These are phyloP conservation scores for Leishmania arabica DNA, from an alignment of 208 protist species.

Conservation along the genomic window DNA sequence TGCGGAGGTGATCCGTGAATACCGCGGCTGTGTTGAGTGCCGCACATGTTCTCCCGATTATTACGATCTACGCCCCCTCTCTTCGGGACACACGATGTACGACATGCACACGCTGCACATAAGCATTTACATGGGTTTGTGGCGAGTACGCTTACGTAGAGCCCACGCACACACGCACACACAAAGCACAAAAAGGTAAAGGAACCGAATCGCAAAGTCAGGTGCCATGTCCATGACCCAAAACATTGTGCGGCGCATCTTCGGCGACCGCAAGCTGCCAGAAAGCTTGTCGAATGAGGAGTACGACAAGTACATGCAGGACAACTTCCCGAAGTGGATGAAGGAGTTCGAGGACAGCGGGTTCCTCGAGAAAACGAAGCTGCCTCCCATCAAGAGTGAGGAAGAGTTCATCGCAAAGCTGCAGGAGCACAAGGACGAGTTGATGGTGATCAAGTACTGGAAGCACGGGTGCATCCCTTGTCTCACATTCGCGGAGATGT, in stretches of 20 bases:
- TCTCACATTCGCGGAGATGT: constrained; percentile 91
- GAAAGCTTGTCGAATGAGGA: constrained; percentile 72
- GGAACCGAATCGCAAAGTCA: no score
- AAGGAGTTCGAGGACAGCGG: constrained; percentile 89
- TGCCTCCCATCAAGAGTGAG: constrained; percentile 83
- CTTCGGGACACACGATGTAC: not conserved
- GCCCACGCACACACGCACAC: not conserved
- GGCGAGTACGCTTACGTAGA: not conserved
- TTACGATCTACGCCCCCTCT: not conserved
- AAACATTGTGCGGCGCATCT: constrained; percentile 89
- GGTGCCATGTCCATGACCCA: constrained; percentile 65
- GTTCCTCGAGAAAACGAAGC: constrained; percentile 87
- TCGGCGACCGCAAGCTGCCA: constrained; percentile 79
- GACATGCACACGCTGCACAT: not conserved
- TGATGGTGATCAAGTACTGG: constrained; percentile 94
- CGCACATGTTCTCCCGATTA: not conserved
- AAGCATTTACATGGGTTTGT: not conserved
- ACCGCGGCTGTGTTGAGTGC: not conserved
- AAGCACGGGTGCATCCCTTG: constrained; percentile 94
- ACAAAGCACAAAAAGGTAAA: constrained; percentile 1
- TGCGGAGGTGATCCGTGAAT: not conserved
- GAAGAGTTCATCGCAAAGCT: constrained; percentile 88
- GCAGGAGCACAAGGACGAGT: constrained; percentile 83
- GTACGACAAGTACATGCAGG: constrained; percentile 88
- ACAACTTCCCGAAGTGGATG: constrained; percentile 86